These are phyloP conservation scores for Boletus barrowsii DNA, from an alignment of 768 basidiomycete species.

Conservation along the genomic window DNA sequence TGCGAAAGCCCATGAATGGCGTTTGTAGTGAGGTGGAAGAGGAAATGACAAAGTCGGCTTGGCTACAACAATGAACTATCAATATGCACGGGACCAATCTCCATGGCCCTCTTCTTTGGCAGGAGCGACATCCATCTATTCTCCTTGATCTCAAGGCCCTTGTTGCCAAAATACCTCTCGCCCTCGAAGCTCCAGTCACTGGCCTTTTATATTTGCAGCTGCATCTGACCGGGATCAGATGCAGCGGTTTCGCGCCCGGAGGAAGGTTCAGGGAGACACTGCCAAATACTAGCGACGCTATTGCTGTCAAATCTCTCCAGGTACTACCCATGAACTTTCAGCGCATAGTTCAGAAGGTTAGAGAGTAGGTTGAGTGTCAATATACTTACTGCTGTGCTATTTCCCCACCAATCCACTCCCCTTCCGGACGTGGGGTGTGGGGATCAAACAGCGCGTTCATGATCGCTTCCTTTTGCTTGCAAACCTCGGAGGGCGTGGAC, in stretches of 20 bases:
- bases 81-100: slow-evolving; percentile 14
- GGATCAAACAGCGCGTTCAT: slow-evolving; percentile 16
- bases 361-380: no score
- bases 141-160: slow-evolving; percentile 32
- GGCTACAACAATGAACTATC: neutral
- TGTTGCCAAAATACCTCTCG: slow-evolving; percentile 39
- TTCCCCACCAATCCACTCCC: slow-evolving; percentile 21
- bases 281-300: no score
- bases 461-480: slow-evolving; percentile 22
- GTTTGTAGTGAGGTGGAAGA: no score
- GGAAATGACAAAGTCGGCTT: neutral
- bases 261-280: neutral
- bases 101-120: slow-evolving; percentile 11
- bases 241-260: neutral
- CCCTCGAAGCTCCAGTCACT: slow-evolving; percentile 48
- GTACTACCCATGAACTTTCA: no score
- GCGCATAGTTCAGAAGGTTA: no score
- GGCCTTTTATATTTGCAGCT: neutral
- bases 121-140: slow-evolving; percentile 32
- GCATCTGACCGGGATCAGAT: no score
- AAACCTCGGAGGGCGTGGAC: slow-evolving; percentile 29
- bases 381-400: slow-evolving; percentile 15
- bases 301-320: no score
- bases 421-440: slow-evolving; percentile 4
- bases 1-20: no score